phyloP scores from a whole-genome alignment of 2,329 filamentous ascomycete genomes.

The Aspergillus sp. region DNA sequence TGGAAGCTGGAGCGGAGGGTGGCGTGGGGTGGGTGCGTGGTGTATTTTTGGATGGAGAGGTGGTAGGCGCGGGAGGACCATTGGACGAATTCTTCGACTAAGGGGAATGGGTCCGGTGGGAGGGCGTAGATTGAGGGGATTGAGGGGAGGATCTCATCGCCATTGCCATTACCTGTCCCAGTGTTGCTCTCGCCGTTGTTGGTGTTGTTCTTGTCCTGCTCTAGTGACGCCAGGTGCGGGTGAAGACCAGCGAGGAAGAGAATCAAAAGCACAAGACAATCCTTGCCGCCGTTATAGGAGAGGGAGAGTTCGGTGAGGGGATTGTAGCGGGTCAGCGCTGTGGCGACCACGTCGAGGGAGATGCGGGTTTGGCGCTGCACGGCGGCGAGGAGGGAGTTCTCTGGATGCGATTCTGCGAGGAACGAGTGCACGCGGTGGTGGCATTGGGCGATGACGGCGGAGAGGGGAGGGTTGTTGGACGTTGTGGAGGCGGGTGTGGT shows the following conservation, averaged over 20 bases:
- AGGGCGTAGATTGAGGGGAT: constrained; percentile 89
- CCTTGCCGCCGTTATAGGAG: constrained; percentile 97
- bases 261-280: constrained; percentile 89
- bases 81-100: constrained; percentile 82
- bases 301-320: constrained; percentile 74
- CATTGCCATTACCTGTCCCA: too few species aligned
- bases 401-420: constrained; percentile 58
- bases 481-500: neutral
- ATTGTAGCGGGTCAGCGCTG: constrained; percentile 72
- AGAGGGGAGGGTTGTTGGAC: constrained; percentile 25
- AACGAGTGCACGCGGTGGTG: constrained; percentile 63
- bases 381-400: constrained; percentile 55
- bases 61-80: constrained; percentile 67
- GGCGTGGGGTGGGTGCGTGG: constrained; percentile 53
- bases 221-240: constrained; percentile 42
- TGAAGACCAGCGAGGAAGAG: constrained; percentile 71
- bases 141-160: neutral
- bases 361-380: constrained; percentile 74
- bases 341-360: constrained; percentile 70
- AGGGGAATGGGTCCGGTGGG: constrained; percentile 75
- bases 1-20: constrained; percentile 78
- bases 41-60: constrained; percentile 72
- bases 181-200: too few species aligned
- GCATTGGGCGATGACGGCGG: constrained; percentile 67
- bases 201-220: neutral